Base-by-base conservation (phyloP, 495 filamentous ascomycete genomes). In the Neurospora sp. region DNA sequence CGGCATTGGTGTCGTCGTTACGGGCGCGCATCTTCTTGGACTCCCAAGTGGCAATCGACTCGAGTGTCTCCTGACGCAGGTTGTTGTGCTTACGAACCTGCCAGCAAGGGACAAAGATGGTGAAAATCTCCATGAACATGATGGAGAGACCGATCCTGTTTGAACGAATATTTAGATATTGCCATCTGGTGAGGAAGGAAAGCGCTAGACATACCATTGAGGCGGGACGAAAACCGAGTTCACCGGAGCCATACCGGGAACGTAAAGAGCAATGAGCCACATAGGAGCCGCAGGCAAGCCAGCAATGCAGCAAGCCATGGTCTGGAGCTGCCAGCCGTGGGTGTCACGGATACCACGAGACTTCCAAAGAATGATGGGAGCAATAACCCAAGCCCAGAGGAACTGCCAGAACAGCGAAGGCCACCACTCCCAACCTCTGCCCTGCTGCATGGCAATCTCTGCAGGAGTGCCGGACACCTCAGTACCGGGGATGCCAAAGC, bases 291-390 rank as follows among this genome's bases (percentile, higher is more conserved):
- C 90, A 42, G 85, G 90, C 14, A 92, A 84, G 88, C 87, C 84
- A 20, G 86, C 84, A 72, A 92, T 73, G 74, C 87, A 86, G 76
- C 88, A 90, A 27, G 84, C 80, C 39, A 88, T 88, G 12, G 90
- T 92, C 76, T 92, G 90, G 5, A 85, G 74, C n/a, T 89, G 85
- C 90, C 90, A 92, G 71, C 88, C 87, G 71, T 92, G 87, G 5
- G 90, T 89, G 75, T 92, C 90, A 69, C 81, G 84, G 73, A 92
- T 91, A 42, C 77, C 77, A 62, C 83, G 79, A 1, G 82, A 81
- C 48, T 76, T 76, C 82, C 82, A 85, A 3, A 85, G 78, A 38
- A 84, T 75, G n/a, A 82, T 76, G 14, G 83, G 83, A 11, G 83
- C 82, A 35, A 83, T 83, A 48, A 90, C 78, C 82, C 86, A 91